phyloP scores from a whole-genome alignment of 177 flowering plant genomes.

The Vitis hybrid region DNA sequence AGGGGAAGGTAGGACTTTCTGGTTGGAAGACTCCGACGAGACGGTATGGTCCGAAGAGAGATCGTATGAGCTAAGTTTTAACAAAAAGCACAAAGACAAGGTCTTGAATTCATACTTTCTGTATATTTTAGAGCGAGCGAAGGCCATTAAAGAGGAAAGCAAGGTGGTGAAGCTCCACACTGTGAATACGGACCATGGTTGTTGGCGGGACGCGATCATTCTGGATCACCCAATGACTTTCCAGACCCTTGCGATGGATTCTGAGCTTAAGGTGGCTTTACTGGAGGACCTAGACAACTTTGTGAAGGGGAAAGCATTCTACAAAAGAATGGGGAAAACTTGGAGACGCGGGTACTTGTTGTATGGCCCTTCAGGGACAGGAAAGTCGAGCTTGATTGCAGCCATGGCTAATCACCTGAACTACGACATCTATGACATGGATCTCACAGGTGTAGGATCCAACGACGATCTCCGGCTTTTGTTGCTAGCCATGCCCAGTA shows the following conservation, averaged over 20 bases:
- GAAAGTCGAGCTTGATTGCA: constrained; percentile 48
- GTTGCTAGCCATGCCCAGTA: constrained; percentile 30
- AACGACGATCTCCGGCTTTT: constrained; percentile 32
- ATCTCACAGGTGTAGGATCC: constrained; percentile 16
- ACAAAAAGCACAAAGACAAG: too few species aligned
- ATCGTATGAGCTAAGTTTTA: too few species aligned
- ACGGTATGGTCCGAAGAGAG: too few species aligned
- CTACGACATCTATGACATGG: constrained; percentile 43
- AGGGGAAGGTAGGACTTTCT: too few species aligned
- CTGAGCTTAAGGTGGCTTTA: constrained; percentile 18
- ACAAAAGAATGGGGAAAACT: constrained; percentile 37
- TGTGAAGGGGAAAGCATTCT: constrained; percentile 36
- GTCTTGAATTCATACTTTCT: too few species aligned
- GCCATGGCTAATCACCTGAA: constrained; percentile 50
- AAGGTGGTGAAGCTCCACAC: too few species aligned
- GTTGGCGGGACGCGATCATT: constrained; percentile 30
- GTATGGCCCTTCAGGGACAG: constrained; percentile 51
- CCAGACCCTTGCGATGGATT: constrained; percentile 41
- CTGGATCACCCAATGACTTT: constrained; percentile 47
- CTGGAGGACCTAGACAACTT: constrained; percentile 37
- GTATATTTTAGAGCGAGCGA: too few species aligned
- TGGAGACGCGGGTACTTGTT: constrained; percentile 49
- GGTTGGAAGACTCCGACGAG: too few species aligned
- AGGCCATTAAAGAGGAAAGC: too few species aligned
- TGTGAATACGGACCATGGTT: background rate